These are phyloP conservation scores for Aspergillus versicolor DNA, from an alignment of 2,329 filamentous ascomycete genomes.

Conservation along the genomic window DNA sequence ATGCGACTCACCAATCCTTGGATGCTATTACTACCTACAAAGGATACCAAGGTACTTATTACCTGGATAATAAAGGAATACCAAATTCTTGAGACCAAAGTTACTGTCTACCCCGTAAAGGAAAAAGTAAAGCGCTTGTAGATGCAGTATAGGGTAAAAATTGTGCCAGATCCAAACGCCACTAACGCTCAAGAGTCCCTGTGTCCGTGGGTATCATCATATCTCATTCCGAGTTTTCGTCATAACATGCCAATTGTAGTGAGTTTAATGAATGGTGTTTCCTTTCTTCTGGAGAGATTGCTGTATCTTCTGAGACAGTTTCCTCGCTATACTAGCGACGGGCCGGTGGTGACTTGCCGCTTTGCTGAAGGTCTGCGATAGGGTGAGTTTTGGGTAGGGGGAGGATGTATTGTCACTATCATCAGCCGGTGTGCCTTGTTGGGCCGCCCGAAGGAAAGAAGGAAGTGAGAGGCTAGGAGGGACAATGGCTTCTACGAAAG, in stretches of 20 bases:
- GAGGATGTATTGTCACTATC: not conserved
- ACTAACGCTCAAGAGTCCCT: not conserved
- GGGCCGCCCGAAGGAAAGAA: slow-evolving; percentile 5
- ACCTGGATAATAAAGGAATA: not conserved
- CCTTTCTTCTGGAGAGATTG: slow-evolving; percentile 19
- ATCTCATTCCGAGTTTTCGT: not conserved
- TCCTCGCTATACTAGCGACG: slow-evolving; percentile 26
- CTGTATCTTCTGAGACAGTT: slow-evolving; percentile 25
- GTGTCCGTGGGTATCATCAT: not conserved
- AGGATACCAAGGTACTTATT: not conserved
- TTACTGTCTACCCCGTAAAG: not conserved
- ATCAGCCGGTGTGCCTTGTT: not conserved
- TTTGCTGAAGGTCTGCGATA: slow-evolving; percentile 21
- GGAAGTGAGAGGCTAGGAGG: slow-evolving; percentile 3
- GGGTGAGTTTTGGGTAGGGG: not conserved
- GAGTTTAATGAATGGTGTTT: not conserved
- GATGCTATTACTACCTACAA: not conserved
- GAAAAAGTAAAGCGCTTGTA: not conserved
- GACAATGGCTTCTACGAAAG: slow-evolving; percentile 9
- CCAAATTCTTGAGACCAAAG: not conserved
- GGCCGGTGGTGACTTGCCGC: slow-evolving; percentile 29
- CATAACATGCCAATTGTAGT: not conserved
- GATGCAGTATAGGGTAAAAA: not conserved
- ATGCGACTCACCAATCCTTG: not conserved
- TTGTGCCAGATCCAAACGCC: not conserved